Percentiles rank a stretch among this genome's conserved stretches.
These are phyloP conservation scores for Umbelopsis ramanniana DNA, from an alignment of 192 early-diverging fungal genomes.

Conservation along the genomic window DNA sequence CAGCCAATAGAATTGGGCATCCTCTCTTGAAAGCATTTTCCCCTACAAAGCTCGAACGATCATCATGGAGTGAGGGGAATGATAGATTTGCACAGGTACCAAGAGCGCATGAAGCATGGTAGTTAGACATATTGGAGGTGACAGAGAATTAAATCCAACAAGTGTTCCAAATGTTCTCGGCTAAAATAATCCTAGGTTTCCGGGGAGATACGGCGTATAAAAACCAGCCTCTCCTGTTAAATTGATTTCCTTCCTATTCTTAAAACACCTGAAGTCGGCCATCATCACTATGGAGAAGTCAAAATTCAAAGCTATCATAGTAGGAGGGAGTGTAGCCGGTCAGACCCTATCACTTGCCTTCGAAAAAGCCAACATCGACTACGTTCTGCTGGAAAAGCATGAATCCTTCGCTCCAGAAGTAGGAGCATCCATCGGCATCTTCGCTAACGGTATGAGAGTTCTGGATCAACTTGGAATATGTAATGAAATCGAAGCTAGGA, in stretches of 20 bases:
- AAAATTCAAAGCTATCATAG: constrained; percentile 40
- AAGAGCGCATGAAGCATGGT: no score
- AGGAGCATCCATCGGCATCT: constrained; percentile 39
- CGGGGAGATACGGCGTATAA: no score
- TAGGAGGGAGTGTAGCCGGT: constrained; percentile 45
- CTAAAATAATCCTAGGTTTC: no score
- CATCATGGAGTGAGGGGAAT: no score
- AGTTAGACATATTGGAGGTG: no score
- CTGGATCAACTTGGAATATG: constrained; percentile 40
- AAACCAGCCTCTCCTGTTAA: neutral
- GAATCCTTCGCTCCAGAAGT: constrained; percentile 24
- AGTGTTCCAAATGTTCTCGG: no score
- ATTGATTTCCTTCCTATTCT: neutral
- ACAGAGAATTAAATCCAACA: no score
- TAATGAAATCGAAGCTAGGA: neutral
- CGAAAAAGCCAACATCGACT: constrained; percentile 39
- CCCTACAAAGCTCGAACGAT: no score
- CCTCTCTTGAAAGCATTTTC: no score
- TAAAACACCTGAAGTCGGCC: neutral
- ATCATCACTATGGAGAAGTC: neutral
- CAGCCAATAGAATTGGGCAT: no score
- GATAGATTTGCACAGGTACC: no score
- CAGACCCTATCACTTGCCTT: constrained; percentile 41
- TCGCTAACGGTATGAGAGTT: constrained; percentile 37
- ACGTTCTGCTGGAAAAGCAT: constrained; percentile 37